Conservation (phyloP, 805 yeast species). For the Hanseniaspora thailandica region DNA sequence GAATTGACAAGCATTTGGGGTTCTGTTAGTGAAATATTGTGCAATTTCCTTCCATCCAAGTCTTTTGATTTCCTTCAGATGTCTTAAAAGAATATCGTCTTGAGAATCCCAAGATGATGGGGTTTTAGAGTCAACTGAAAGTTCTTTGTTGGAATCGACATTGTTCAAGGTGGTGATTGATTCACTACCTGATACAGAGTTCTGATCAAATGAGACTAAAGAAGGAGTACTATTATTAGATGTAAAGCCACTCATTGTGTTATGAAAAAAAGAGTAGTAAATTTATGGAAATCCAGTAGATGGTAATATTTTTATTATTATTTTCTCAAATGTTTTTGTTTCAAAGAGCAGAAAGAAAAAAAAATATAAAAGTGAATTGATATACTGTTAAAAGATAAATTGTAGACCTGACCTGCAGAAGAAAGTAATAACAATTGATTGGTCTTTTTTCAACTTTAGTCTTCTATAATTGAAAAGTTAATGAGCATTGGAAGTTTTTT, state of each 20-base stretch:
- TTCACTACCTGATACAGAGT: not conserved
- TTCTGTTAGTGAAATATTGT: conserved; percentile 62
- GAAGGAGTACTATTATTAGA: not conserved
- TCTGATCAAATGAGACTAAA: not conserved
- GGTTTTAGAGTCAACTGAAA: conserved; percentile 21
- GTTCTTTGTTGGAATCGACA: not conserved
- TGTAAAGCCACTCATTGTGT: not conserved
- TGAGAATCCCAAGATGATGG: conserved; percentile 69
- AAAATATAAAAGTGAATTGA: too few relatives aligned
- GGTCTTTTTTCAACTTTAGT: too few relatives aligned
- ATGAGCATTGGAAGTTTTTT: too few relatives aligned
- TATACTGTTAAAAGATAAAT: too few relatives aligned
- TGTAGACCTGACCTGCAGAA: not conserved
- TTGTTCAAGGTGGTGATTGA: not conserved
- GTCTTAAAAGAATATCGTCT: conserved; percentile 60
- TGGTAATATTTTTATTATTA: too few relatives aligned
- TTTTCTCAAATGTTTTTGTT: too few relatives aligned
- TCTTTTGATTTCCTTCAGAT: conserved; percentile 68
- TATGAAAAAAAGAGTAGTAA: not conserved
- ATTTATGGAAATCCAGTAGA: too few relatives aligned
- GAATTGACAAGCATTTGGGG: conserved; percentile 82
- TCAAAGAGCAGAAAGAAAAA: too few relatives aligned
- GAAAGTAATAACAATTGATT: too few relatives aligned
- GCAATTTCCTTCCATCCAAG: conserved; percentile 87
- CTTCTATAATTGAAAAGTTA: too few relatives aligned